Base-by-base conservation (phyloP, 257 asterid species). In the Schizonepeta tenuifolia region DNA sequence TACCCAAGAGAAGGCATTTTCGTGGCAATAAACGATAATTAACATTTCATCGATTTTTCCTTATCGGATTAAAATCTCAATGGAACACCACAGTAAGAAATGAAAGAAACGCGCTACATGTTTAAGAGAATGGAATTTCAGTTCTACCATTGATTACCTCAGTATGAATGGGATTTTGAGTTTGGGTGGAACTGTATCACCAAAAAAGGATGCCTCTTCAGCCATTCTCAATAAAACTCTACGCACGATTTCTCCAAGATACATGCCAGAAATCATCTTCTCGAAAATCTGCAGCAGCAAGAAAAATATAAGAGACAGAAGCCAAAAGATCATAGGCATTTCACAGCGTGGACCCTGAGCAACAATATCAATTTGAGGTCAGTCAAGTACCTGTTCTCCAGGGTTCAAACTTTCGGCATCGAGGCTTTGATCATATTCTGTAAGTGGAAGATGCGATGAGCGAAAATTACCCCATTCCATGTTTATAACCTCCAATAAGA, bases 391-490 rank as follows among this genome's bases (percentile, higher is more conserved):
- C 96, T 91, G 99, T 75, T 94, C 98, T 13, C 97, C 97, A 4
- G 99, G 98, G 78, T 94, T 91, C 41, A 90, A 81, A 77, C 97
- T 91, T 70, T 89, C 98, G 55, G 82, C 84, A 79, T 94, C 98
- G 22, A 94, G 89, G 69, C 77, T 76, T 59, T 80, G 85, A 72
- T 94, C 99, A 66, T 87, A 92, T 74, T 86, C 90, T 9, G 99
- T 88, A 40, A 90, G 79, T 17, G 98, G 97, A 76, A 94, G 89
- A 85, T 90, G 97, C 18, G 97, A 84, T 13, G 97, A 91, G 49
- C 82, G 85, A 71, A 94, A 91, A 67, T 90, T 91, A 61, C 99
- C 99, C 98, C 99, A 94, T 79, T 94, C 99, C 96, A 88, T 88
- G 88, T 94, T 94, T 78, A 95, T 87, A 53, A 95, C 98, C 99